phyloP scores from a whole-genome alignment of 345 rosid species.

The Theobroma cacao region DNA sequence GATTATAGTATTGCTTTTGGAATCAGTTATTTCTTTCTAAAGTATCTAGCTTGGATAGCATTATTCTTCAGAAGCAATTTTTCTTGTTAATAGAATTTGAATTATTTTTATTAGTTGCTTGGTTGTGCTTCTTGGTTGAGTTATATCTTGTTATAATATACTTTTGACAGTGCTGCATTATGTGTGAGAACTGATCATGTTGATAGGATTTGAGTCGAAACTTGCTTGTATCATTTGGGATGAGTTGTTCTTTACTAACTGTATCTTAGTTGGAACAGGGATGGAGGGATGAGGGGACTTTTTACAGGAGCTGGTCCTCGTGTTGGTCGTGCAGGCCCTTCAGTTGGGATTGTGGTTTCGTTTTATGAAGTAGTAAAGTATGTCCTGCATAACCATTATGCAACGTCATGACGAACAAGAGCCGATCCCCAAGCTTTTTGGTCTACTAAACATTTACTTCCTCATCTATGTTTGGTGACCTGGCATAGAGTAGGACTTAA shows the following conservation, averaged over 20 bases:
- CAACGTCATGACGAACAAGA: conserved; percentile 28
- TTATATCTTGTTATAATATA: background rate
- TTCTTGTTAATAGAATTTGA: background rate
- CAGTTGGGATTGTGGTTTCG: conserved; percentile 92
- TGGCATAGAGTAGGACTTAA: background rate
- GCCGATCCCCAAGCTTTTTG: background rate
- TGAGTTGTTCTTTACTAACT: background rate
- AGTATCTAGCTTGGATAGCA: conserved; percentile 1
- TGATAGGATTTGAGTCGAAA: background rate
- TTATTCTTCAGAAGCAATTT: background rate
- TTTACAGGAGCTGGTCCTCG: conserved; percentile 94
- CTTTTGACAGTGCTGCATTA: background rate
- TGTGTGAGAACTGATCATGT: background rate
- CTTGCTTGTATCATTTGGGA: background rate
- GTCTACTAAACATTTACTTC: background rate
- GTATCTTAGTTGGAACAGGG: conserved; percentile 41
- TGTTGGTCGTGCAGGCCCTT: conserved; percentile 89
- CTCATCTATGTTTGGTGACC: background rate
- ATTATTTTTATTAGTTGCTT: background rate
- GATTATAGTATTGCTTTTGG: background rate
- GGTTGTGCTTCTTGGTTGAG: background rate
- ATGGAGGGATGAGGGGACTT: conserved; percentile 77
- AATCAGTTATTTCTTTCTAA: background rate
- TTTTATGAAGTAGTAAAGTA: conserved; percentile 88
- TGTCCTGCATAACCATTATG: conserved; percentile 45